phyloP scores from a whole-genome alignment of 805 yeast species.

The Naumovozyma dairenensis region DNA sequence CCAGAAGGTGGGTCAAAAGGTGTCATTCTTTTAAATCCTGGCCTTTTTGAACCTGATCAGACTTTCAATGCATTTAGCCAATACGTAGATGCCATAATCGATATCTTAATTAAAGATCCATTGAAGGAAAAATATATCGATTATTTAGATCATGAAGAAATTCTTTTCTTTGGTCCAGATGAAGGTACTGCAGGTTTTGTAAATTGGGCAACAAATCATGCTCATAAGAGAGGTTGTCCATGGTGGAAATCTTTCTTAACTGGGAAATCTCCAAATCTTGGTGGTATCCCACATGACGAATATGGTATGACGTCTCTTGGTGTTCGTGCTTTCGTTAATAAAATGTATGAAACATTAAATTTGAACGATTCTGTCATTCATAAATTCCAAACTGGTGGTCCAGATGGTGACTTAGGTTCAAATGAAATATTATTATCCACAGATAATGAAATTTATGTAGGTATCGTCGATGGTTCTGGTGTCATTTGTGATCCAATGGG shows the following conservation, averaged over 20 bases:
- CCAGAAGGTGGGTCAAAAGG: slow-evolving; percentile 99
- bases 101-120: slow-evolving; percentile 71
- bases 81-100: slow-evolving; percentile 85
- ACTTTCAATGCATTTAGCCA: slow-evolving; percentile 83
- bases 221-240: slow-evolving; percentile 82
- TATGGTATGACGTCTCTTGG: slow-evolving; percentile 97
- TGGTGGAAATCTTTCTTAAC: slow-evolving; percentile 99
- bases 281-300: slow-evolving; percentile 97
- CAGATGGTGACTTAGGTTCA: slow-evolving; percentile 96
- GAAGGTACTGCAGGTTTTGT: slow-evolving; percentile 95
- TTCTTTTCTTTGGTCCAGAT: slow-evolving; percentile 96
- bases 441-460: slow-evolving; percentile 69
- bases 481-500: slow-evolving; percentile 90
- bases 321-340: slow-evolving; percentile 83
- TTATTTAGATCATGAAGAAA: slow-evolving; percentile 73
- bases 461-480: slow-evolving; percentile 92
- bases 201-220: slow-evolving; percentile 96
- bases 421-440: slow-evolving; percentile 85
- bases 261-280: slow-evolving; percentile 83
- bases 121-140: slow-evolving; percentile 79
- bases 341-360: slow-evolving; percentile 69
- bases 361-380: slow-evolving; percentile 49
- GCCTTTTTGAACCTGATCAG: slow-evolving; percentile 57
- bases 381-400: slow-evolving; percentile 97
- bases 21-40: slow-evolving; percentile 78